phyloP scores from a whole-genome alignment of 2,329 filamentous ascomycete species.

The Thermochaetoides dissita region DNA sequence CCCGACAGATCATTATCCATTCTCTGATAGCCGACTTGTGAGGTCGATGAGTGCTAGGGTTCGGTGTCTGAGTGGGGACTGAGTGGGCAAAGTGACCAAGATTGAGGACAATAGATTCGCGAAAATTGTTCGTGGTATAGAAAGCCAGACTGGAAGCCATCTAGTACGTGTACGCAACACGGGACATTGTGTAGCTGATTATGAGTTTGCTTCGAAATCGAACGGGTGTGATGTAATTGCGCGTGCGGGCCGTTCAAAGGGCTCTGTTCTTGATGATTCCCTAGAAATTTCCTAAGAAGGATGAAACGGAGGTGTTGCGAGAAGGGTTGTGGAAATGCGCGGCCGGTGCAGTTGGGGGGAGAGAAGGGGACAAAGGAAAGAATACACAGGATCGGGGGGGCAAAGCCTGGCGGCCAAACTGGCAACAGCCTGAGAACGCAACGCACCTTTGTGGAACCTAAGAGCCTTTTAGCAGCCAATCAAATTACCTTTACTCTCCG shows the following conservation, averaged over 20 bases:
- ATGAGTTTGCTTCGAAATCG: not conserved
- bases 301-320: too few species aligned
- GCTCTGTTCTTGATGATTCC: too few species aligned
- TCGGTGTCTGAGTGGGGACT: constrained; percentile 2
- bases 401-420: too few species aligned
- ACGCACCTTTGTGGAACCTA: too few species aligned
- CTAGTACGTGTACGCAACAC: constrained; percentile 15
- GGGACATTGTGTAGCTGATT: constrained; percentile 15
- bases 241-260: not conserved
- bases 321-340: too few species aligned
- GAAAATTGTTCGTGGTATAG: constrained; percentile 10
- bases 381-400: too few species aligned
- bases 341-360: too few species aligned
- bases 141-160: constrained; percentile 19
- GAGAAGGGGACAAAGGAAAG: too few species aligned
- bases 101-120: constrained; percentile 15
- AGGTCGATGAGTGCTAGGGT: constrained; percentile 1
- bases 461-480: too few species aligned
- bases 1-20: constrained; percentile 42
- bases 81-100: constrained; percentile 14
- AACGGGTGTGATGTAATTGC: not conserved
- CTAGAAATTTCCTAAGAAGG: too few species aligned
- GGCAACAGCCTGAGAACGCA: too few species aligned
- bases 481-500: too few species aligned
- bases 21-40: constrained; percentile 15